Base-by-base conservation (phyloP, 192 early-diverging fungal species). In the Chytriomyces hyalinus region DNA sequence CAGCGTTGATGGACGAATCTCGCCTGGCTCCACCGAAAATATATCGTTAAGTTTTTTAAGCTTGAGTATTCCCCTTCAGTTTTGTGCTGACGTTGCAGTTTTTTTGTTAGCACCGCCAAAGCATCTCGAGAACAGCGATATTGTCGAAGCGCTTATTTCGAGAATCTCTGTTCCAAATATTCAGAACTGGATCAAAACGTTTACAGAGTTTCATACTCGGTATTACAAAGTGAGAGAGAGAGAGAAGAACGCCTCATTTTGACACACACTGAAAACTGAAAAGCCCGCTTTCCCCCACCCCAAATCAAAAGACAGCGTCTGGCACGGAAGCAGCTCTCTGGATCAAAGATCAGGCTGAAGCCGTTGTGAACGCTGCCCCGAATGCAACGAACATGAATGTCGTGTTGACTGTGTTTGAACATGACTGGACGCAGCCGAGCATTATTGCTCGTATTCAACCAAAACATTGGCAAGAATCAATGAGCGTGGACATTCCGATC, bases 351-450 rank as follows among this genome's bases (percentile, higher is more conserved):
- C 85, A 84, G 64, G 72, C 61, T 20, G 11, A 49, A 28, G 78
- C 45, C n/a, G 15, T 80, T 4, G 84, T 81, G 46, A 49, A 57
- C 71, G 67, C 43, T 26, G 49, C 70, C 10, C 78, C 47, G 63
- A 15, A 61, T 57, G 53, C 53, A 57, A 57, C 53, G 48, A 62
- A 53, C 6, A 45, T 77, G 9, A 79, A 45, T 61, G 79, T 84
- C 57, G 67, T 92, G 36, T 92, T 96, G 2, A 76, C 80, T 17
- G 81, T 90, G 73, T 94, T 98, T 67, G 63, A 81, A 48, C 95
- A 98, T 82, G 47, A 65, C 24, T 98, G 93, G 92, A 78, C 82
- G 63, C 97, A 98, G 84, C 91, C 87, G 74, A 93, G 92, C 50
- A 89, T 96, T 59, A 87, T 93, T 81, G 92, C 90, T 70, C 85